A percentile compares a stretch with the other conserved stretches of the same genome.
phyloP scores from a whole-genome alignment of 352 stramenopile species.

The Phytophthora parvispora region DNA sequence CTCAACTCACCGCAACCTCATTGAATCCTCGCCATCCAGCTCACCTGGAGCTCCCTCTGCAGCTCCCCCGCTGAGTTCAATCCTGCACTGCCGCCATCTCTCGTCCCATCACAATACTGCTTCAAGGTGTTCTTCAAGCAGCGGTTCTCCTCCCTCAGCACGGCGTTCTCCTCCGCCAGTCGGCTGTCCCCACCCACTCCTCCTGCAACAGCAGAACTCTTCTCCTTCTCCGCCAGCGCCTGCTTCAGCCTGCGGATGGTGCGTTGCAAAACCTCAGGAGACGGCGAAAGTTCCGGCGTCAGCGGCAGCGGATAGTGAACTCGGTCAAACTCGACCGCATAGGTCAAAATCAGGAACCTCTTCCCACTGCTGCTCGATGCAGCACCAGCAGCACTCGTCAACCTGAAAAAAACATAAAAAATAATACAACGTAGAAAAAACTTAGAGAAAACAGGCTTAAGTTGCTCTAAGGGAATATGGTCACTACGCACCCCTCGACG shows the following conservation, averaged over 20 bases:
- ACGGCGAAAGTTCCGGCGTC: constrained; percentile 68
- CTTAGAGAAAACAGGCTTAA: background rate
- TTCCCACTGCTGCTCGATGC: constrained; percentile 53
- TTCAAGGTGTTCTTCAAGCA: constrained; percentile 75
- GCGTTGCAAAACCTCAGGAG: constrained; percentile 76
- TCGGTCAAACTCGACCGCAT: constrained; percentile 94
- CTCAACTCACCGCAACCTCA: background rate
- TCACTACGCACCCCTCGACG: constrained; percentile 15
- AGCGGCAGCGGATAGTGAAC: constrained; percentile 96
- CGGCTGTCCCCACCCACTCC: constrained; percentile 1
- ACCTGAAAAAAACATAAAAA: constrained; percentile 16
- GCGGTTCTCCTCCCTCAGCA: constrained; percentile 70
- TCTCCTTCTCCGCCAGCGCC: constrained; percentile 23
- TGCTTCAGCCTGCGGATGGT: constrained; percentile 79
- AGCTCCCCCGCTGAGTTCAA: constrained; percentile 51
- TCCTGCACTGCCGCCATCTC: constrained; percentile 1
- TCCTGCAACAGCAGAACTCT: background rate
- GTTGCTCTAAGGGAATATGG: constrained; percentile 12
- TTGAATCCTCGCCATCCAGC: background rate
- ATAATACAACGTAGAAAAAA: constrained; percentile 1
- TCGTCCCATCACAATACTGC: constrained; percentile 50
- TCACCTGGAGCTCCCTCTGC: constrained; percentile 56
- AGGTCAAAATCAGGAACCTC: constrained; percentile 95
- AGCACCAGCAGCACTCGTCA: constrained; percentile 7
- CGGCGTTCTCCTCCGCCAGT: constrained; percentile 52